Base-by-base conservation (phyloP, 306 rosid species). In the Chamaecrista fasciculata region DNA sequence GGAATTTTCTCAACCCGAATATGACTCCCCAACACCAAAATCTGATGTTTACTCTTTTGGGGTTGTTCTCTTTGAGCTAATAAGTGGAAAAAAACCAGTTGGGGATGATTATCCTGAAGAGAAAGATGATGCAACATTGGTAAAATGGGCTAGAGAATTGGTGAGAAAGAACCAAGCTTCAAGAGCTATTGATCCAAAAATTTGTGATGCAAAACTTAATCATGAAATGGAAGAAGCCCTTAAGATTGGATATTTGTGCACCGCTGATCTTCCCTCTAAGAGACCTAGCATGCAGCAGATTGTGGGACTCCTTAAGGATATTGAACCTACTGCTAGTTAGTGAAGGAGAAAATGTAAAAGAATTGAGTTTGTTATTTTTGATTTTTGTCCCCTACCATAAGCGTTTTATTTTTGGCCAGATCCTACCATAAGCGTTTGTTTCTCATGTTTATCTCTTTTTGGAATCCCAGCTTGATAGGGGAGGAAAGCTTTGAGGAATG, bases 231-330 rank as follows among this genome's bases (percentile, higher is more conserved):
- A 84, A 63, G 97, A 95, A 82, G 96, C 97, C 55, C 86, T 95
- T 25, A 95, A 95, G 85, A 87, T 91, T 71, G 97, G 91, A 10
- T 95, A 91, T 80, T 85, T 95, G 2, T 95, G 99, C 86, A 95
- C 99, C 12, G 99, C 99, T 49, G 99, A 91, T 19, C 81, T 84
- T 66, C 96, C 99, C 69, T 78, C 83, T n/a, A 94, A 94, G 79
- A 80, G 99, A 66, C 99, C 99, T 34, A 88, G 80, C 76, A 94
- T 88, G 99, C 99, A 94, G 71, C 99, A 94, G 83, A 91, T 94
- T 60, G 97, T 94, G 66, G 99, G 99, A 69, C 99, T 94, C 70
- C 89, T 94, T 16, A 94, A 91, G 78, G 99, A 94, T 71, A 86
- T 94, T 51, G 95, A 91, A 71, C 91, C 96, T 77, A 4, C 75